Percentiles rank a stretch among this genome's conserved stretches.
Evolutionary conservation across 441 rosid species (phyloP).

Genomic region (Adansonia grandidieri): DNA sequence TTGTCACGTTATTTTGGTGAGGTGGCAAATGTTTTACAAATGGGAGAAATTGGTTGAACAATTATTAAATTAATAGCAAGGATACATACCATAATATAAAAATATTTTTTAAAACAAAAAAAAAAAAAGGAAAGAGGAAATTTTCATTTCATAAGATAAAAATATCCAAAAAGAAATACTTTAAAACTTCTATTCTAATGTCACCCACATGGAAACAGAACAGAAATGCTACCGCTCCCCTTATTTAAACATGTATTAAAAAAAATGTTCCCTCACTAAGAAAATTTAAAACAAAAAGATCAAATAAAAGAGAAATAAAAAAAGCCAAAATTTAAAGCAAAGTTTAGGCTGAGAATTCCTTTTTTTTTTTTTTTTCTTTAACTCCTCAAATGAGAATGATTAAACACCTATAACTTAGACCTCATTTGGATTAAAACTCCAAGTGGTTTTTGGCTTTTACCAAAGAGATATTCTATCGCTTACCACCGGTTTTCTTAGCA

Average conservation of each 20-base stretch:
- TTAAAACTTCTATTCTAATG: slow-evolving; percentile 11
- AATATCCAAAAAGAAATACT: background rate
- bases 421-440: slow-evolving; percentile 6
- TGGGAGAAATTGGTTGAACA: too few species aligned
- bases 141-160: background rate
- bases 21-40: too few species aligned
- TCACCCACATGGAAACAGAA: slow-evolving; percentile 8
- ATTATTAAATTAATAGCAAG: too few species aligned
- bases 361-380: background rate
- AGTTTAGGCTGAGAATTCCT: slow-evolving; percentile 31
- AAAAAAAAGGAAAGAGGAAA: too few species aligned
- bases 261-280: slow-evolving; percentile 26
- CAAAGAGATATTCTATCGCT: slow-evolving; percentile 41
- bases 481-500: slow-evolving; percentile 59
- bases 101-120: too few species aligned
- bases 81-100: too few species aligned
- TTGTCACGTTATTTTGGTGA: too few species aligned
- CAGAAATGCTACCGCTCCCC: slow-evolving; percentile 35
- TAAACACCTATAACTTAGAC: slow-evolving; percentile 26
- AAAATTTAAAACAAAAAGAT: slow-evolving; percentile 31
- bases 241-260: slow-evolving; percentile 35
- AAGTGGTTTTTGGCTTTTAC: background rate
- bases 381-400: background rate
- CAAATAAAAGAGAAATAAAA: background rate
- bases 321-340: slow-evolving; percentile 26